Evolutionary conservation across 495 filamentous ascomycete genomes (phyloP), one percentile per base, ranked within the genome.

Genomic region (Penicillium chermesinum): DNA sequence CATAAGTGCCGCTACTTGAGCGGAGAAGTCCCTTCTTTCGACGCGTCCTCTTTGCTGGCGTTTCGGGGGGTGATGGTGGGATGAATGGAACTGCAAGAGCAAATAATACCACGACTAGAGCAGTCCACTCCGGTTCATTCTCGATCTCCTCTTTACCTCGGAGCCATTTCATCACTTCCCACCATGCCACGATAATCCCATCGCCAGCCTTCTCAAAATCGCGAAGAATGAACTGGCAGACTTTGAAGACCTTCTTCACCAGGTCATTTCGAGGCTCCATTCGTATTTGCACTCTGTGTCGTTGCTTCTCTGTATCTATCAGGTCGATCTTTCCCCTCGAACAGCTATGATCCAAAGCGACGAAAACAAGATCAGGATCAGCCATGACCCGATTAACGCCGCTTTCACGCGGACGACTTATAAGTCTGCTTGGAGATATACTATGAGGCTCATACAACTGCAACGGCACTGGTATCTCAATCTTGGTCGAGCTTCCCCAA

Each of bases 121-220:
- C 83, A 7, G 83, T 87, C 89, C 88, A 95, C 57, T 96, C 91
- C 2, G 69, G 38, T 46, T 91, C 78, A 22, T 64, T 69, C 16
- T 72, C 67, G n/a, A 69, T 60, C 6, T 64, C 62, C 8, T 76
- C 73, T 38, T 73, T 71, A 21, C 63, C 58, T 30, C 72, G 71
- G 25, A 88, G 75, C 82, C 84, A 89, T 51, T 80, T 79, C 60
- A 85, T 78, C 9, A 81, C 75, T 54, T 87, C 80, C 83, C 85
- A 89, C 87, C 87, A 94, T 5, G 76, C 81, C 1, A 79, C 69
- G 35, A 87, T 57, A 4, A 91, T 62, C 7, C 79, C 79, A 53
- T 91, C 85, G 1, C 81, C 81, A 19, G 68, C 68, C 44, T 78
- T 74, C 22, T 75, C 73, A 3, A 69, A 67, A 14, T 79, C 63